Base-by-base conservation (phyloP, 208 protist species). In the Leptomonas seymouri region DNA sequence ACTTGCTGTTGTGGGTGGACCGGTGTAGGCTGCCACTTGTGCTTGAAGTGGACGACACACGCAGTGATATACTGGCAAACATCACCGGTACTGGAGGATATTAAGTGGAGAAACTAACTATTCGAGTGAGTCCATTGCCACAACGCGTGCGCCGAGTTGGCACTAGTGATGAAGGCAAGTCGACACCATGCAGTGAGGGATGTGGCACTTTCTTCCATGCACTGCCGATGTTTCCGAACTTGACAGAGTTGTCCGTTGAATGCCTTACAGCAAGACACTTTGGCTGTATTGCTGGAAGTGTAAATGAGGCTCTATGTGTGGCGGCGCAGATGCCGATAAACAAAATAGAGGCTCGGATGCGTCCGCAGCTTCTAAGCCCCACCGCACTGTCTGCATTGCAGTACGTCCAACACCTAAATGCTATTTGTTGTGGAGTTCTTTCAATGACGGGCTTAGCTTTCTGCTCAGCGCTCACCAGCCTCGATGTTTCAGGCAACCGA, bases 401-500 rank as follows among this genome's bases (percentile, higher is more conserved):
- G 34, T 34, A 59, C 9, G 8, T 59, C 2, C 54, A 20, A 20
- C 42, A 30, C 3, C n/a, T 59, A 20, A 59, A 6, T n/a, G 54
- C 16, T 20, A 45, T 15, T 20, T 2, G 23, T 8, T 59, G 54
- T 28, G 54, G 54, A 15, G 23, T 59, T 23, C 18, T 7, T 7
- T 59, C 54, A 3, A 20, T 59, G 3, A 23, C 54, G 4, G 54
- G 23, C 30, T 27, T 59, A 34, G 8, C 23, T 7, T 6, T 11
- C 21, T 59, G 54, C 27, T 34, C 54, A 27, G 2, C 3, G 16
- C 54, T 59, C 34, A 45, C n/a, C 1, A 25, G 23, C 6, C 34
- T 59, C n/a, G 54, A 59, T 28, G 54, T 59, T 1, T 59, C 54
- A 5, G 1, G 15, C 34, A 59, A 59, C 45, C 21, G 21, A 21